phyloP scores from a whole-genome alignment of 441 rosid genomes.

The Arabidopsis lyrata region DNA sequence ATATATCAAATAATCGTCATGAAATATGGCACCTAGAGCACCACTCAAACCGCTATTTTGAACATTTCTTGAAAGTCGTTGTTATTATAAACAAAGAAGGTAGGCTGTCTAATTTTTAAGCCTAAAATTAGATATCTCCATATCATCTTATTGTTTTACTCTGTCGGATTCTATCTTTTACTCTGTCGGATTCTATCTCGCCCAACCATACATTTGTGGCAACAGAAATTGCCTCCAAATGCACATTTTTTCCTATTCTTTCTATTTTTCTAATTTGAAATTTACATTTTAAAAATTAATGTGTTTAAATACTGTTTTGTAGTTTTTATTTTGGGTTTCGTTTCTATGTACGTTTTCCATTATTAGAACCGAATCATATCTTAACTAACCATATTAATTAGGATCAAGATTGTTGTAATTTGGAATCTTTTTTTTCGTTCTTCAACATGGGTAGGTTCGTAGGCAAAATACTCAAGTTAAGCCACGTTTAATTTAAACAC shows the following conservation, averaged over 20 bases:
- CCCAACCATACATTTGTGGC: background rate
- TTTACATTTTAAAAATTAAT: background rate
- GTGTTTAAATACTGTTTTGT: background rate
- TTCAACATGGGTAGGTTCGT: constrained; percentile 24
- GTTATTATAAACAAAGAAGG: background rate
- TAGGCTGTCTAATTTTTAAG: background rate
- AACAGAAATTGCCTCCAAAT: too few species aligned
- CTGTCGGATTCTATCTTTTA: background rate
- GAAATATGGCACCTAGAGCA: too few species aligned
- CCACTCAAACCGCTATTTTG: too few species aligned
- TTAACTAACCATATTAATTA: background rate
- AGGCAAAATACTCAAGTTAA: background rate
- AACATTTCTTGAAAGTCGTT: background rate
- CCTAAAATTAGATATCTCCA: background rate
- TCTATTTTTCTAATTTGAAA: background rate
- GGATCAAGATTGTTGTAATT: background rate
- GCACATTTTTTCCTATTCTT: background rate
- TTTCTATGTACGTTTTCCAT: background rate
- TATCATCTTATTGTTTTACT: background rate
- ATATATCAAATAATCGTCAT: too few species aligned
- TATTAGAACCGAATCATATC: background rate
- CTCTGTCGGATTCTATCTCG: background rate
- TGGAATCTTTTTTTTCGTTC: background rate
- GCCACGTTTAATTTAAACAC: background rate
- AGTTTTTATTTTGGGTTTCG: background rate